Evolutionary conservation across 2,329 filamentous ascomycete genomes (phyloP).

Genomic region (Neopestalotiopsis sp.): DNA sequence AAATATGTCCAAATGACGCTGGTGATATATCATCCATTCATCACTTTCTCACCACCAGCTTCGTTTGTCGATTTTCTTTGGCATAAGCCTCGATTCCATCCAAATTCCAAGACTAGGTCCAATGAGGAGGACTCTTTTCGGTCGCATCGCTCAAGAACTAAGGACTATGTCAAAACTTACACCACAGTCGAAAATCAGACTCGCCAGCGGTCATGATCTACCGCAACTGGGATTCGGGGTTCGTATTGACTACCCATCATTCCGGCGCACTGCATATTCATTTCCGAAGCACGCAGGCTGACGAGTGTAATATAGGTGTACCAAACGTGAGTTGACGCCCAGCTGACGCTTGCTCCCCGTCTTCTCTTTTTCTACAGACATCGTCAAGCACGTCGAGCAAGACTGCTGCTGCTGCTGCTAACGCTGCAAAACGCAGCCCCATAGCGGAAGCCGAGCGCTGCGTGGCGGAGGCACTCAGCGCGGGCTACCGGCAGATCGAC

Average conservation of each 20-base stretch:
- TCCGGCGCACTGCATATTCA: neutral
- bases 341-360: neutral
- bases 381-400: neutral
- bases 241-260: slow-evolving; percentile 31
- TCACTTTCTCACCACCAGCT: neutral
- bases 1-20: neutral
- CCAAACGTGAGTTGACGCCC: slow-evolving; percentile 49
- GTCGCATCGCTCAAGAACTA: neutral
- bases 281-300: neutral
- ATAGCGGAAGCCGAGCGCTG: slow-evolving; percentile 45
- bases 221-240: slow-evolving; percentile 61
- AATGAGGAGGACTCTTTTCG: neutral
- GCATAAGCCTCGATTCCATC: neutral
- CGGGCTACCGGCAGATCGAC: slow-evolving; percentile 63
- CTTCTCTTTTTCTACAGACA: neutral
- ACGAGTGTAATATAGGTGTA: slow-evolving; percentile 48
- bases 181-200: slow-evolving; percentile 55
- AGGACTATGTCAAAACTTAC: slow-evolving; percentile 53
- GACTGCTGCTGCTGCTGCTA: neutral
- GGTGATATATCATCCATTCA: neutral
- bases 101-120: neutral
- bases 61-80: neutral
- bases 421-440: slow-evolving; percentile 31
- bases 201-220: slow-evolving; percentile 60
- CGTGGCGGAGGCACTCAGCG: slow-evolving; percentile 49